Evolutionary conservation across 2,329 filamentous ascomycete genomes (phyloP), one percentile per base, ranked within the genome.

Genomic region (Epichloe hybrida): DNA sequence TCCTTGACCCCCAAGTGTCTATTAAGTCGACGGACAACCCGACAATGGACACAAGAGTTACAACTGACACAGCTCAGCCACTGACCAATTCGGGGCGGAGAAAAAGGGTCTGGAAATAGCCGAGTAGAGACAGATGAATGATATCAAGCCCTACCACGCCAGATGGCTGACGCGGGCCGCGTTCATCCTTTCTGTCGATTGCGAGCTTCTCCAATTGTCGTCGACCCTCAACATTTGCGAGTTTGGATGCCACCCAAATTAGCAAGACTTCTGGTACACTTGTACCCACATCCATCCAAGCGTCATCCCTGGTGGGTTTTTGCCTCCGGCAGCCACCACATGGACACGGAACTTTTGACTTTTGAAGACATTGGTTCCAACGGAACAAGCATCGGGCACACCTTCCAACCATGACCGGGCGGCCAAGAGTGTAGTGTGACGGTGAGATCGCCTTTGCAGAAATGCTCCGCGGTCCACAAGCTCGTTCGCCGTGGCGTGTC

Each of bases 381-480:
- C 15, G n/a, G 12, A 34, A 27, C 40, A 6, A 43, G 31, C 11
- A 43, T 11, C 12, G n/a, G n/a, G 12, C 37, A 41, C 27, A 9
- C 27, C 27, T 27, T 8, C 27, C 27, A 8, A 8, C 7, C 27
- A 27, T 27, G 27, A 27, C 47, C n/a, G 27, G 23, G 21, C 12
- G 27, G n/a, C 35, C 17, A 17, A 2, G 4, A 38, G 27, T 39
- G 46, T 21, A 20, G 38, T 34, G 44, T 41, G 31, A 50, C 41
- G 15, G 36, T 34, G 41, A 8, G 37, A 52, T 52, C 43, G 52
- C 46, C 46, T 46, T 52, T 53, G 50, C 54, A 56, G 52, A 36
- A 43, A 48, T 51, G 20, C 27, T 21, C 21, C 40, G 41, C 46
- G 47, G 54, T 56, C 52, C 27, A 9, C 42, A 44, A 7, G 23